Conservation (phyloP, 371 early-diverging fungal species). For the Umbelopsis sp. region DNA sequence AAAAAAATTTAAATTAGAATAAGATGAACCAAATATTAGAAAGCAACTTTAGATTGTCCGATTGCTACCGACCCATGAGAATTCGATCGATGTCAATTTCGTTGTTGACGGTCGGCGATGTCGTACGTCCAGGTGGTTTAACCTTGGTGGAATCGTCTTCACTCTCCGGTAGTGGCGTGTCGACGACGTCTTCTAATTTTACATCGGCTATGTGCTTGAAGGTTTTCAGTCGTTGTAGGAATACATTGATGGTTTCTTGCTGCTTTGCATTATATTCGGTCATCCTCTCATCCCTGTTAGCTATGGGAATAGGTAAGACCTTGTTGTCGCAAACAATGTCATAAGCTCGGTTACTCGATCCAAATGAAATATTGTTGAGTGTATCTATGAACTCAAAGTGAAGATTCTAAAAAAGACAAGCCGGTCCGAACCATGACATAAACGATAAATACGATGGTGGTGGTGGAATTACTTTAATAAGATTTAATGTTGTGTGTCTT, state of each 20-base stretch:
- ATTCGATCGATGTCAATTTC: constrained; percentile 26
- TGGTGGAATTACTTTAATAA: neutral
- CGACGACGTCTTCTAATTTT: constrained; percentile 2
- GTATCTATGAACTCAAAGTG: constrained; percentile 23
- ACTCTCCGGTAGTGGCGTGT: neutral
- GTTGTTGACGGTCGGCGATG: constrained; percentile 1
- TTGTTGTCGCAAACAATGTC: no score
- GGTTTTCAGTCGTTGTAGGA: neutral
- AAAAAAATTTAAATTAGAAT: neutral
- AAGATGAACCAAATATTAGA: neutral
- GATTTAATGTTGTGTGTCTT: neutral
- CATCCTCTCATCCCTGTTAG: neutral
- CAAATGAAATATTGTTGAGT: neutral
- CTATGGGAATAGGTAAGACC: no score
- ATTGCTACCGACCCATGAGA: constrained; percentile 6
- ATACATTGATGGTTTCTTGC: neutral
- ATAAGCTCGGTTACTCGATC: no score
- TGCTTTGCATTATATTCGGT: neutral
- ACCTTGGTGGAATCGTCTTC: neutral
- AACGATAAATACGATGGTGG: constrained; percentile 1
- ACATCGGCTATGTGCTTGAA: neutral
- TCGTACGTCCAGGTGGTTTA: neutral
- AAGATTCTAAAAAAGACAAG: constrained; percentile 22
- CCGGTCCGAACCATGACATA: no score
- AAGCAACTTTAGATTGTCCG: neutral